These are phyloP conservation scores for Claviceps monticola DNA, from an alignment of 2,329 filamentous ascomycete genomes.

Conservation along the genomic window DNA sequence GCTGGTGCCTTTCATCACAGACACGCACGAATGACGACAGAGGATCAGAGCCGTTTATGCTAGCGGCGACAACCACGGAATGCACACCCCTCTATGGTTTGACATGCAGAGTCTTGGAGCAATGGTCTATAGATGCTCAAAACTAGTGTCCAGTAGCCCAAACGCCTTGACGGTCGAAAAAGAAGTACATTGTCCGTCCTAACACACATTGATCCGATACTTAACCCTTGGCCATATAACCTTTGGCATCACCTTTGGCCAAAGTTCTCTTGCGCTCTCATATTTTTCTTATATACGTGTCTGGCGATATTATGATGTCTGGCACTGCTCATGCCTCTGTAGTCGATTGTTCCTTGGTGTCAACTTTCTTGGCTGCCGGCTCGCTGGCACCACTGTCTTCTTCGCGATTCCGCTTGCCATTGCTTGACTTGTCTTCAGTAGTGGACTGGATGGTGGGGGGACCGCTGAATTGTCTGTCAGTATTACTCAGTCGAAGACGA, in stretches of 20 bases:
- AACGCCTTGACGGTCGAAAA: slow-evolving; percentile 1
- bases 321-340: slow-evolving; percentile 1
- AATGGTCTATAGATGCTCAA: background rate
- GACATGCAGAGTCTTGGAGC: background rate
- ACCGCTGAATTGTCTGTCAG: slow-evolving; percentile 11
- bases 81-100: too few species aligned
- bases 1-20: too few species aligned
- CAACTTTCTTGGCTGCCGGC: slow-evolving; percentile 48
- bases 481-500: background rate
- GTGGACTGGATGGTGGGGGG: slow-evolving; percentile 32
- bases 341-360: slow-evolving; percentile 30
- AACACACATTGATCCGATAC: background rate
- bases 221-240: too few species aligned
- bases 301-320: background rate
- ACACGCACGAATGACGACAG: too few species aligned
- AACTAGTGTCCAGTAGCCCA: background rate
- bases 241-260: background rate
- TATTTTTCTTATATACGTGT: background rate
- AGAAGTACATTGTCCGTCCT: background rate
- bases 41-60: background rate
- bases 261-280: background rate
- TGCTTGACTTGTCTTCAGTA: slow-evolving; percentile 21
- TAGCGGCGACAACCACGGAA: too few species aligned
- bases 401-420: slow-evolving; percentile 42
- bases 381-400: slow-evolving; percentile 30